Percentiles rank a stretch among this genome's conserved stretches.
phyloP scores from a whole-genome alignment of 305 asterid genomes.

The Petunia hybrid region DNA sequence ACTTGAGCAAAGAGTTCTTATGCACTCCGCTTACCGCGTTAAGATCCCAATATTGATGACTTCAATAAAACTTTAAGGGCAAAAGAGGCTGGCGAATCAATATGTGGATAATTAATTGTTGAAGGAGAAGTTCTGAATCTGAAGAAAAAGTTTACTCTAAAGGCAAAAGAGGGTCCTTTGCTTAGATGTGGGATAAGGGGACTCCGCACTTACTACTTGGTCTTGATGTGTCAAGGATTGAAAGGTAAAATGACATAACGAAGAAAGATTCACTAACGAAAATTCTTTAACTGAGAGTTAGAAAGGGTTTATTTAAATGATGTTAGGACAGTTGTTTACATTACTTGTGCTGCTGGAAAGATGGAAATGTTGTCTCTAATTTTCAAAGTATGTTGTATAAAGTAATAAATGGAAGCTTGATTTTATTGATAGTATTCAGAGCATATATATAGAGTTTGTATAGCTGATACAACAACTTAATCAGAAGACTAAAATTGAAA shows the following conservation, averaged over 20 bases:
- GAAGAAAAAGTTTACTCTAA: background rate
- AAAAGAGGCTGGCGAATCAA: constrained; percentile 5
- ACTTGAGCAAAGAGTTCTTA: constrained; percentile 11
- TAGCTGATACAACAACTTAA: too few relatives aligned
- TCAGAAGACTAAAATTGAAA: too few relatives aligned
- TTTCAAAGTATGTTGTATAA: too few relatives aligned
- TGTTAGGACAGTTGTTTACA: background rate
- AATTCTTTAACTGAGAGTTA: background rate
- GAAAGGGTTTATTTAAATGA: constrained; percentile 3
- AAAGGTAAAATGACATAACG: background rate
- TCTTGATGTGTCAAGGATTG: background rate
- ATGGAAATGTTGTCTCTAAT: too few relatives aligned
- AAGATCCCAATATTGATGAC: constrained; percentile 18
- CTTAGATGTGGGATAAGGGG: constrained; percentile 4
- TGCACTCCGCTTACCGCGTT: background rate
- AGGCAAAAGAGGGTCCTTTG: constrained; percentile 17
- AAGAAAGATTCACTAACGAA: background rate
- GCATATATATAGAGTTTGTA: too few relatives aligned
- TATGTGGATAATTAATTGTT: background rate
- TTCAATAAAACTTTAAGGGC: background rate
- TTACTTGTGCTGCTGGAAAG: too few relatives aligned
- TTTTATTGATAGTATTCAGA: too few relatives aligned
- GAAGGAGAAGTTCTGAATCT: background rate
- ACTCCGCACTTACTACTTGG: constrained; percentile 12
- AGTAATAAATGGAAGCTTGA: too few relatives aligned